Base-by-base conservation (phyloP, 2,329 filamentous ascomycete genomes). In the Graphium sp. region DNA sequence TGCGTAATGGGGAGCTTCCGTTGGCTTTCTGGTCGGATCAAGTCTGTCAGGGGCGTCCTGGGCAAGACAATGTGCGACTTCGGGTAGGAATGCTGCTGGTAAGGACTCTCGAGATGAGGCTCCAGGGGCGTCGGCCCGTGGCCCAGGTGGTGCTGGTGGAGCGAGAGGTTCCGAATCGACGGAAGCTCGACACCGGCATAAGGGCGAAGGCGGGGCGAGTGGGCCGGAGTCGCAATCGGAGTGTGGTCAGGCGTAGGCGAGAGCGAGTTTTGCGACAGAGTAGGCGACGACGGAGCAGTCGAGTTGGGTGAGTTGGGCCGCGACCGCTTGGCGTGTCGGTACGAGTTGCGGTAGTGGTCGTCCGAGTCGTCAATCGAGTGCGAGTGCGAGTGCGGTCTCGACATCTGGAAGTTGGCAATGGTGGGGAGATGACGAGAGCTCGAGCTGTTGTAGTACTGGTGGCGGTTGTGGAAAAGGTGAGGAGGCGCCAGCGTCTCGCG, bases 221-320 rank as follows among this genome's bases (percentile, higher is more conserved):
- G 89, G 24, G 85, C 87, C 5, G 87, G 87, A 5, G 87, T 98
- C 17, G 85, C 87, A 32, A 95, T 73, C n/a, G 87, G 87, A n/a
- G 89, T 95, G 59, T 94, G 85, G 46, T 95, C 87, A 8, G 87
- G 89, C 2, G 87, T 98, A 5, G 87, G 89, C 7, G 87, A 95
- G 26, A 87, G 67, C 8, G 87, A 94, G 52, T 93, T 84, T 55
- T 94, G 84, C 3, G 87, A 94, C 51, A 94, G 93, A 4, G 85
- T 94, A 16, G 87, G 87, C 18, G 87, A 95, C 16, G 87, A 92
- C 13, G 89, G 89, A 26, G 87, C 87, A 3, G 87, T 95, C 7
- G 85, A 94, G 55, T 91, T 83, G 30, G 87, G 89, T 20, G 87
- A 94, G 50, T 85, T 89, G 24, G 89, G 87, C 41, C 87, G 65